Conservation (phyloP, 139 green algal genomes). For the Chlamydomonas schloesseri region DNA sequence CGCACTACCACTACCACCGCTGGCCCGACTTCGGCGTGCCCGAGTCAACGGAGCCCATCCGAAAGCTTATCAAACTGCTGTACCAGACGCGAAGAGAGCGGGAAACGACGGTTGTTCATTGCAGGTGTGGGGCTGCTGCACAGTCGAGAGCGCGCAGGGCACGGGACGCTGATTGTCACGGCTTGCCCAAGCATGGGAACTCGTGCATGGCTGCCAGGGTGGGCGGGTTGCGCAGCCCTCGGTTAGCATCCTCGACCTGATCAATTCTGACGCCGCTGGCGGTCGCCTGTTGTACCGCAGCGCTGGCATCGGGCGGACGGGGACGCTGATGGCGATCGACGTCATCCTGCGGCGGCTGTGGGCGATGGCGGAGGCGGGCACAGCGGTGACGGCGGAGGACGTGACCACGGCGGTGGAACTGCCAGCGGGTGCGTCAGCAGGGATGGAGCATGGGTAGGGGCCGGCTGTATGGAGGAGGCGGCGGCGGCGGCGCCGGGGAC, state of each 20-base stretch:
- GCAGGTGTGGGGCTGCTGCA: constrained; percentile 47
- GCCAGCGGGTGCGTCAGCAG: background rate
- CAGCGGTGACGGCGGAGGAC: constrained; percentile 8
- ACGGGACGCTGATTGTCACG: no score
- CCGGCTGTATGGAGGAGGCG: no score
- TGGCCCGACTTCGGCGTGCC: constrained; percentile 74
- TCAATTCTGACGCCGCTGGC: no score
- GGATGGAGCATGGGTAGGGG: no score
- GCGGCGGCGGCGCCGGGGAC: no score
- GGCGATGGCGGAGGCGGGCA: constrained; percentile 2
- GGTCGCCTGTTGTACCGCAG: background rate
- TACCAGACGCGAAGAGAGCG: constrained; percentile 18
- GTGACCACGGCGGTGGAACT: constrained; percentile 37
- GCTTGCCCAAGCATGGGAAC: no score
- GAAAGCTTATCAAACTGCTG: constrained; percentile 56
- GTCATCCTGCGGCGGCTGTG: constrained; percentile 72
- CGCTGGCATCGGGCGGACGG: constrained; percentile 86
- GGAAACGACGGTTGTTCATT: constrained; percentile 53
- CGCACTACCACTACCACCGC: constrained; percentile 71
- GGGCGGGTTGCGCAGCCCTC: no score
- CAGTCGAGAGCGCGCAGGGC: no score
- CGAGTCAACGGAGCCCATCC: constrained; percentile 50
- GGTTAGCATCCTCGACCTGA: no score
- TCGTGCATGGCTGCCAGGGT: no score
- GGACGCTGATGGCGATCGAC: constrained; percentile 87